Percentiles rank a stretch among this genome's conserved stretches.
phyloP scores from a whole-genome alignment of 2,329 filamentous ascomycete genomes.

The Xenosphaeropsis pyriputrescens region DNA sequence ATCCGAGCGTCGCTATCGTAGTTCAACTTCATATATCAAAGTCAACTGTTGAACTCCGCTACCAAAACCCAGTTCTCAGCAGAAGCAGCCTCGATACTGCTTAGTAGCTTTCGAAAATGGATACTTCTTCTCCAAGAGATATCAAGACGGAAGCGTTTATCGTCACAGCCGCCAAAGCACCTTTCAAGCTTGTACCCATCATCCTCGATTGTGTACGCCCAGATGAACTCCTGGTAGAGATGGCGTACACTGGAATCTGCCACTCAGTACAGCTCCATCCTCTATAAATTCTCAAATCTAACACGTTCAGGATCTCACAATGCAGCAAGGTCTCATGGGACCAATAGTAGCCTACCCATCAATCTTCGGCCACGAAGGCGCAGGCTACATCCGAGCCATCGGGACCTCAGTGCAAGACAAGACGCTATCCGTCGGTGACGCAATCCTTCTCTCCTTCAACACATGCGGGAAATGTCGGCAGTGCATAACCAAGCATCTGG shows the following conservation, averaged over 20 bases:
- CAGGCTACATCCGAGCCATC: constrained; percentile 5
- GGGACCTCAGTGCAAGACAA: constrained; percentile 6
- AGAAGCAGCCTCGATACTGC: too few species aligned
- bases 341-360: constrained; percentile 8
- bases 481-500: constrained; percentile 14
- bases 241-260: constrained; percentile 19
- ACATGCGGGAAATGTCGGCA: constrained; percentile 16
- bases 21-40: too few species aligned
- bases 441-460: constrained; percentile 19
- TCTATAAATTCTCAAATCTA: not conserved
- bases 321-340: not conserved
- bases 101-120: too few species aligned
- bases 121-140: not conserved
- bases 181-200: constrained; percentile 6
- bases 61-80: too few species aligned
- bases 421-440: constrained; percentile 5
- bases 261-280: constrained; percentile 3
- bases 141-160: not conserved
- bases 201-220: constrained; percentile 15
- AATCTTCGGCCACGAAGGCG: constrained; percentile 14
- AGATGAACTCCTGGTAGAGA: constrained; percentile 18
- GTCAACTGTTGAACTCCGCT: too few species aligned
- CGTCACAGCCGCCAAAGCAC: not conserved
- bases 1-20: too few species aligned
- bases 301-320: not conserved